Evolutionary conservation across 2,329 filamentous ascomycete genomes (phyloP).

Genomic region (Seiridium cupressi): DNA sequence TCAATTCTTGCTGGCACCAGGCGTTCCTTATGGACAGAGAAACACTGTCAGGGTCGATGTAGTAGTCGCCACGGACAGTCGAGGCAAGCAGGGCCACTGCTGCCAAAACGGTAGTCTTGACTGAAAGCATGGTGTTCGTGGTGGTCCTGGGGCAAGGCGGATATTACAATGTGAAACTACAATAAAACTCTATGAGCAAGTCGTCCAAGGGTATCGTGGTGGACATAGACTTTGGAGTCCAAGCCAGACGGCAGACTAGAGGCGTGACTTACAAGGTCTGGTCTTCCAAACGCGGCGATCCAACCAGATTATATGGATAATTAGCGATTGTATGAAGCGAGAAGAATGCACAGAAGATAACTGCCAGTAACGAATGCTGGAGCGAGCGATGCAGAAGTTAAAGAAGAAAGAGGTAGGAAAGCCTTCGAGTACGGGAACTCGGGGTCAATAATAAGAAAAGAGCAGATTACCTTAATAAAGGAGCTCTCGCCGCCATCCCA

Average conservation of each 20-base stretch:
- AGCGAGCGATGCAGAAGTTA: slow-evolving; percentile 1
- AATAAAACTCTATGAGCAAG: background rate
- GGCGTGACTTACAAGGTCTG: slow-evolving; percentile 4
- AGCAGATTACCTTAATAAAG: slow-evolving; percentile 6
- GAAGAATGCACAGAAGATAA: background rate
- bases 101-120: slow-evolving; percentile 53
- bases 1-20: slow-evolving; percentile 66
- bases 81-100: slow-evolving; percentile 51
- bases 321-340: background rate
- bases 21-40: slow-evolving; percentile 43
- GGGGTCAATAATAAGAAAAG: slow-evolving; percentile 3
- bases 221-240: too few species aligned
- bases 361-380: slow-evolving; percentile 2
- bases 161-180: background rate
- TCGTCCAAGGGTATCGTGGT: too few species aligned
- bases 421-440: background rate
- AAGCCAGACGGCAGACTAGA: background rate
- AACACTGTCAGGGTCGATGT: slow-evolving; percentile 63
- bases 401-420: background rate
- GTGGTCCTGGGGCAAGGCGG: background rate
- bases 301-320: background rate
- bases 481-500: slow-evolving; percentile 6
- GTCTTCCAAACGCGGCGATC: background rate
- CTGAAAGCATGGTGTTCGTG: slow-evolving; percentile 50
- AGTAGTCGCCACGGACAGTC: slow-evolving; percentile 54